These are phyloP conservation scores for Scorias spongiosa DNA, from an alignment of 2,329 filamentous ascomycete genomes.

Conservation along the genomic window DNA sequence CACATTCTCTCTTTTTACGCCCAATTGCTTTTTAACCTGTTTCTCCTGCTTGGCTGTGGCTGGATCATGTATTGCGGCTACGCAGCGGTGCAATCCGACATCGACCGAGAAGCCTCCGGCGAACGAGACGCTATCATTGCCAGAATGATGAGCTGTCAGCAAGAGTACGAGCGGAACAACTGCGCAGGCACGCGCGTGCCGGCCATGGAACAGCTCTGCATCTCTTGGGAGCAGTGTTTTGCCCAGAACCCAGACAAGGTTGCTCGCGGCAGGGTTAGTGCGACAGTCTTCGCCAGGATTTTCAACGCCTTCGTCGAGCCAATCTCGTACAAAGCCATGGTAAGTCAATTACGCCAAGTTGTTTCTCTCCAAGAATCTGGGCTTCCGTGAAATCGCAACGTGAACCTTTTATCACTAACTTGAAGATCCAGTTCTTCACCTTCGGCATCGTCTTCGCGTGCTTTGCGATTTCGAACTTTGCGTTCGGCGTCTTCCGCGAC, in stretches of 20 bases:
- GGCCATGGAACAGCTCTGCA: slow-evolving; percentile 57
- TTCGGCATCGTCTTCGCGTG: slow-evolving; percentile 33
- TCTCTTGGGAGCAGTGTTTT: slow-evolving; percentile 79
- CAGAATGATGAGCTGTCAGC: slow-evolving; percentile 58
- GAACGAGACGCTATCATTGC: slow-evolving; percentile 41
- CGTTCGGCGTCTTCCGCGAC: slow-evolving; percentile 40
- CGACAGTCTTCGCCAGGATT: slow-evolving; percentile 78
- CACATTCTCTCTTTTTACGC: slow-evolving; percentile 52
- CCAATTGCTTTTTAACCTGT: slow-evolving; percentile 50
- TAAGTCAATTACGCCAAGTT: slow-evolving; percentile 19
- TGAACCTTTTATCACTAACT: slow-evolving; percentile 8
- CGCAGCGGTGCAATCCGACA: slow-evolving; percentile 56
- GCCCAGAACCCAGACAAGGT: slow-evolving; percentile 63
- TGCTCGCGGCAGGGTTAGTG: slow-evolving; percentile 65
- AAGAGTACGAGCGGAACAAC: slow-evolving; percentile 59
- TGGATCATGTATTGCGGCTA: slow-evolving; percentile 59
- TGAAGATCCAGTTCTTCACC: slow-evolving; percentile 24
- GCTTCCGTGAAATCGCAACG: no score
- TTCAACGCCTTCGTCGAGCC: slow-evolving; percentile 87
- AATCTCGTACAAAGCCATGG: slow-evolving; percentile 72
- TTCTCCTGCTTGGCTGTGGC: slow-evolving; percentile 40
- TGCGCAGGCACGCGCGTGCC: slow-evolving; percentile 52
- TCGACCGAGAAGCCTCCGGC: slow-evolving; percentile 53
- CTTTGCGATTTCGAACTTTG: slow-evolving; percentile 43
- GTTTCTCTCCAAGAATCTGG: no score